Evolutionary conservation across 2,329 filamentous ascomycete species (phyloP), one percentile per base, ranked within the genome.

Genomic region (Ophiosphaerella korrae): DNA sequence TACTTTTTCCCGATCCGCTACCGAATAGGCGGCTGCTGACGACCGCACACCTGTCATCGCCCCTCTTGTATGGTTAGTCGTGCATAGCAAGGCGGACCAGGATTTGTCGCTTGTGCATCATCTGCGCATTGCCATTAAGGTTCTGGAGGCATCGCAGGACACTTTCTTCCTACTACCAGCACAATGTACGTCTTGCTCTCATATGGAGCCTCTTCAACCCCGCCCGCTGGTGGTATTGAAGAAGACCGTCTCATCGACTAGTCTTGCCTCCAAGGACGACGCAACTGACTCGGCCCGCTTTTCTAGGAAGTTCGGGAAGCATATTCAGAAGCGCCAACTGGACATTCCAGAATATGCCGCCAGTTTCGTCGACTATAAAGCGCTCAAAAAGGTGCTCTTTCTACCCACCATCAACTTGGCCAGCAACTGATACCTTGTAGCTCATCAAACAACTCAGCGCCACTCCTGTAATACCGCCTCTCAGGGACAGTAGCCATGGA

Each of bases 291-390:
- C 64, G 46, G 59, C 66, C 35, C 69, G 67, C 50, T 73, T 73
- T 52, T 67, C 63, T 57, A 99, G 93, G 94, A 99, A 99, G 85
- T 99, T 99, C 81, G 94, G 94, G 76, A 99, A 99, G 82, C 91
- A 97, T 75, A 96, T 99, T 64, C 94, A 97, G 81, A 96, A 96
- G 82, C 88, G 92, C 74, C 94, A 99, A 83, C 90, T 99, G 70
- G 94, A 99, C 75, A 92, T 99, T 53, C 94, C 94, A 53, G 94
- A 99, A 84, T 99, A 99, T 88, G 93, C 94, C 56, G 92, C 93
- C 60, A 97, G 92, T 77, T 99, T 99, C 74, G 92, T 97, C 66
- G 97, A 99, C 78, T 99, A 99, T 82, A 99, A 99, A 80, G 92
- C 92, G 53, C 82, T 99, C 65, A 99, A 99, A 78, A 97, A 97